A percentile compares a stretch with the other conserved stretches of the same genome.
These are phyloP conservation scores for Streptanthus diversifolius DNA, from an alignment of 345 rosid species.

Conservation along the genomic window DNA sequence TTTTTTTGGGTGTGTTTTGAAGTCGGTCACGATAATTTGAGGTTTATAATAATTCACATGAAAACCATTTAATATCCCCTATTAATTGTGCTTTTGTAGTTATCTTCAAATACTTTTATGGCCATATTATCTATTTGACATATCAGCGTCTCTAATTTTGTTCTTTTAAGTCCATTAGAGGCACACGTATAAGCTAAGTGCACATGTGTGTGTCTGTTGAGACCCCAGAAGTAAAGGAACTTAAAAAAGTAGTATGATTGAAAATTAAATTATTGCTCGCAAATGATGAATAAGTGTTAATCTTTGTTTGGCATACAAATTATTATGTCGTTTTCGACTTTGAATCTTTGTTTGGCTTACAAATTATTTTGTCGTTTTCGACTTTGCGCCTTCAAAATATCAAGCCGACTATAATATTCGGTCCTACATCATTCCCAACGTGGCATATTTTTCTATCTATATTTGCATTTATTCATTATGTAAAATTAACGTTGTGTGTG, in stretches of 20 bases:
- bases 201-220: conserved; percentile 35
- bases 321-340: conserved; percentile 17
- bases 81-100: neutral
- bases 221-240: conserved; percentile 26
- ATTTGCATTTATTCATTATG: neutral
- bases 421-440: conserved; percentile 17
- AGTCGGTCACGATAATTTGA: conserved; percentile 23
- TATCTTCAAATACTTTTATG: neutral
- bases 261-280: neutral
- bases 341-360: neutral
- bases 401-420: conserved; percentile 23
- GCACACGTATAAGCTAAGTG: conserved; percentile 23
- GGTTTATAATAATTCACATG: conserved; percentile 28
- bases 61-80: conserved; percentile 26
- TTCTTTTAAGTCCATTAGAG: neutral
- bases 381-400: conserved; percentile 1
- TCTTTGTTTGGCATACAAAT: neutral
- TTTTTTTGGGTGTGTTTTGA: conserved; percentile 3
- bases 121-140: conserved; percentile 3
- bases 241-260: neutral
- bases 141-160: neutral
- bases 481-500: neutral
- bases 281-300: neutral
- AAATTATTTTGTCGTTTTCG: conserved; percentile 13
- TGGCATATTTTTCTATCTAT: neutral